Conservation (phyloP, 495 filamentous ascomycete species). For the Penicillium ochrochloron region DNA sequence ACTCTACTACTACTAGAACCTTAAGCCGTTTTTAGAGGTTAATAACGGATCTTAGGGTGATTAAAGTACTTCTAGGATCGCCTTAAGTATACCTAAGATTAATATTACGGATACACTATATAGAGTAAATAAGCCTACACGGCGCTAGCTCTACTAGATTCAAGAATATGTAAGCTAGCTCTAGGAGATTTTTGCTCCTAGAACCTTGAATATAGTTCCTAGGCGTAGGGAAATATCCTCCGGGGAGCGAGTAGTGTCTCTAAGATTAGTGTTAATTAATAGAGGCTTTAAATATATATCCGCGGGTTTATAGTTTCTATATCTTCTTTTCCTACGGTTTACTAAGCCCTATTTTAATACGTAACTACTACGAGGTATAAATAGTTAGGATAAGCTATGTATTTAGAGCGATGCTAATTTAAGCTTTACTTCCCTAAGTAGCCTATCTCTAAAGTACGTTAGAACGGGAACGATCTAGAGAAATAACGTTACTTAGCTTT, state of each 20-base stretch:
- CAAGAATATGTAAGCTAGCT: background rate
- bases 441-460: constrained; percentile 4
- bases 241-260: background rate
- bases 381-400: background rate
- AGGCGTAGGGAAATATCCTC: background rate
- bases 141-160: background rate
- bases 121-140: background rate
- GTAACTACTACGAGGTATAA: background rate
- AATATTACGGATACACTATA: background rate
- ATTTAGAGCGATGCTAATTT: constrained; percentile 3
- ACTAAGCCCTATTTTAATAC: background rate
- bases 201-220: background rate
- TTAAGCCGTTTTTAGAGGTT: background rate
- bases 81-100: background rate
- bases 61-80: background rate
- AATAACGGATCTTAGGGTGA: background rate
- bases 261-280: constrained; percentile 1
- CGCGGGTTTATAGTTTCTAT: background rate
- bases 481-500: background rate
- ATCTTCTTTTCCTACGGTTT: background rate
- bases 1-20: constrained; percentile 5
- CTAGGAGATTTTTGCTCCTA: constrained; percentile 1
- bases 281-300: background rate
- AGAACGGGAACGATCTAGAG: background rate
- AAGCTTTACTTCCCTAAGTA: background rate